Evolutionary conservation across 169 alveolate species (phyloP).

Genomic region (Perkinsus olseni): DNA sequence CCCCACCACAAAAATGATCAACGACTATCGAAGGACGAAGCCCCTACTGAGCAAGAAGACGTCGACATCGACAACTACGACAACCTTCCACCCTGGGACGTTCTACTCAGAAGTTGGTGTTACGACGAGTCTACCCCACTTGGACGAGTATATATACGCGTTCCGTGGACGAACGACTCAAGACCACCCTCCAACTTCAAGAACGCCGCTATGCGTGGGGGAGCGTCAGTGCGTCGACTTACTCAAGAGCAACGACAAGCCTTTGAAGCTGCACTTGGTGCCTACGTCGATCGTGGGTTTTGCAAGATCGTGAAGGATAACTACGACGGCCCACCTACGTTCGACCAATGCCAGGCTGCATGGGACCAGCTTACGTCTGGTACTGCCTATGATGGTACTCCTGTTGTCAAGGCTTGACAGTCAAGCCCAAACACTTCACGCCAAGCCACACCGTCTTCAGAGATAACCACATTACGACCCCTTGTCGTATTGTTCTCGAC

Average conservation of each 20-base stretch:
- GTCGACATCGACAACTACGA: background rate
- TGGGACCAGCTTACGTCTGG: background rate
- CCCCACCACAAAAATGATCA: background rate
- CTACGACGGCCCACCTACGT: background rate
- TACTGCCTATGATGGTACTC: background rate
- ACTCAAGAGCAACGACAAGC: background rate
- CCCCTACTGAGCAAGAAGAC: too few species aligned
- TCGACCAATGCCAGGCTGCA: background rate
- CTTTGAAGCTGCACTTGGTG: background rate
- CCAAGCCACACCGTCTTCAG: background rate
- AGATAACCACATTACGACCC: background rate
- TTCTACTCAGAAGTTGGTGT: background rate
- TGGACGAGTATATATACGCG: background rate
- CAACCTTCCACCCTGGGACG: background rate
- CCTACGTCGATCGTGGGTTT: background rate
- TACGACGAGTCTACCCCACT: background rate
- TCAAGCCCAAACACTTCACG: background rate
- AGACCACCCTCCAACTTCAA: background rate
- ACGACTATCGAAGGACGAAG: too few species aligned
- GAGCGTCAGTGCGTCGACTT: background rate
- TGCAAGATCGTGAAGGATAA: background rate
- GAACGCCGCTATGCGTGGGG: background rate
- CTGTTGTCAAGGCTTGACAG: too few species aligned
- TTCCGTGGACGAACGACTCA: background rate
- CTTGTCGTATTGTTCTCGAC: background rate